These are phyloP conservation scores for Pseudocohnilembus persalinus DNA, from an alignment of 169 alveolate species.

Conservation along the genomic window DNA sequence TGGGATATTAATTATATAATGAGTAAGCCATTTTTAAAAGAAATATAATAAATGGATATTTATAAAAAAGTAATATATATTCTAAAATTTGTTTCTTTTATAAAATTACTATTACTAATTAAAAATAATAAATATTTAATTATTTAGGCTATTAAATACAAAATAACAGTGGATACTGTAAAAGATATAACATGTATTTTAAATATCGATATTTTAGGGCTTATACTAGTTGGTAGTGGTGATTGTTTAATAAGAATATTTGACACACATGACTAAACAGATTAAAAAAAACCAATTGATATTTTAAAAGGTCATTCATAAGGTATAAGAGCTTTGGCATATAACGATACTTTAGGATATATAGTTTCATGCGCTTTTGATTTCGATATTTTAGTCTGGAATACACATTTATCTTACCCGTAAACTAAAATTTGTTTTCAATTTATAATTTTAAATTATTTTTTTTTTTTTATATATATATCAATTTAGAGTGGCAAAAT, in stretches of 20 bases:
- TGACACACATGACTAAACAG: neutral
- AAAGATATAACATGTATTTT: slow-evolving; percentile 8
- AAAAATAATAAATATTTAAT: too few species aligned
- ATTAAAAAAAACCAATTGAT: neutral
- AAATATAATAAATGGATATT: neutral
- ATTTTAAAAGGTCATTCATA: neutral
- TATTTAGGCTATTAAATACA: too few species aligned
- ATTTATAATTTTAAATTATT: neutral
- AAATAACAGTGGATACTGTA: neutral
- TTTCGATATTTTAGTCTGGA: slow-evolving; percentile 21
- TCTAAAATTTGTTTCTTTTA: too few species aligned
- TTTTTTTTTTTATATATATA: neutral
- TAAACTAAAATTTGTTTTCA: neutral
- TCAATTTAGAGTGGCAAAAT: neutral
- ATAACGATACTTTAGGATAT: neutral
- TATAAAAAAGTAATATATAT: too few species aligned
- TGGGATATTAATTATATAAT: slow-evolving; percentile 7
- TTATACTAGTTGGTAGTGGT: neutral
- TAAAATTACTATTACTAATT: too few species aligned
- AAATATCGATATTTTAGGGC: neutral
- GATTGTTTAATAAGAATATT: slow-evolving; percentile 5
- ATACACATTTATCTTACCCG: slow-evolving; percentile 2
- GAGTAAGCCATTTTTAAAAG: neutral
- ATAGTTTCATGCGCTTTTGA: slow-evolving; percentile 8
- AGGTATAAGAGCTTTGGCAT: neutral